Evolutionary conservation across 202 grass and related monocot genomes (phyloP).

Genomic region (Schoenoplectus triqueter): DNA sequence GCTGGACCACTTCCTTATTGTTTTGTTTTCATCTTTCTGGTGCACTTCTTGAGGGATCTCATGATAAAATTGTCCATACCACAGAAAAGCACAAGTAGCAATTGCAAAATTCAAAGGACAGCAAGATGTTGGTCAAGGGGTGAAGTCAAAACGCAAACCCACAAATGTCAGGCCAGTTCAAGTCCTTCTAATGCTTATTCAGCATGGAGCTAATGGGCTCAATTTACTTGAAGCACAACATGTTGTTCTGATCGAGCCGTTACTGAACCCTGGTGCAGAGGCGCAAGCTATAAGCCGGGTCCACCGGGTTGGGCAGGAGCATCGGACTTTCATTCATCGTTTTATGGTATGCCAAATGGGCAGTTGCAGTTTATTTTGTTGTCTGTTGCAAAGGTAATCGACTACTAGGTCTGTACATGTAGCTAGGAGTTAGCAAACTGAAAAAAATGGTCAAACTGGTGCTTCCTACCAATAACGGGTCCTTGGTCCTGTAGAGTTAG

Average conservation of each 20-base stretch:
- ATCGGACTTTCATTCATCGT: constrained; percentile 87
- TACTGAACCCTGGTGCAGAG: constrained; percentile 85
- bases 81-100: constrained; percentile 84
- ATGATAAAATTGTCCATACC: background rate
- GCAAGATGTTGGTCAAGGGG: constrained; percentile 39
- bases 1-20: background rate
- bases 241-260: constrained; percentile 82
- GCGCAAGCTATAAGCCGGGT: constrained; percentile 92
- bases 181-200: constrained; percentile 89
- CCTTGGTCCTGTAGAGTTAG: background rate
- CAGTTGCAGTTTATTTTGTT: background rate
- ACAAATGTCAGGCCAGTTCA: constrained; percentile 51
- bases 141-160: constrained; percentile 39
- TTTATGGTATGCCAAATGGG: constrained; percentile 61
- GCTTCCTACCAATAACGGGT: background rate
- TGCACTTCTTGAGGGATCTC: background rate
- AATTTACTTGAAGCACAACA: constrained; percentile 97
- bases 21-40: background rate
- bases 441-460: background rate
- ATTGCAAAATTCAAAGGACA: constrained; percentile 89
- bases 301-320: constrained; percentile 90
- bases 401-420: background rate
- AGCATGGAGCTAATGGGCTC: constrained; percentile 90
- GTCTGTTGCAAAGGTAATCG: background rate
- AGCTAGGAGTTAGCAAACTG: background rate